Evolutionary conservation across 2,329 filamentous ascomycete species (phyloP), one percentile per base, ranked within the genome.

Genomic region (Botrytis fabae): DNA sequence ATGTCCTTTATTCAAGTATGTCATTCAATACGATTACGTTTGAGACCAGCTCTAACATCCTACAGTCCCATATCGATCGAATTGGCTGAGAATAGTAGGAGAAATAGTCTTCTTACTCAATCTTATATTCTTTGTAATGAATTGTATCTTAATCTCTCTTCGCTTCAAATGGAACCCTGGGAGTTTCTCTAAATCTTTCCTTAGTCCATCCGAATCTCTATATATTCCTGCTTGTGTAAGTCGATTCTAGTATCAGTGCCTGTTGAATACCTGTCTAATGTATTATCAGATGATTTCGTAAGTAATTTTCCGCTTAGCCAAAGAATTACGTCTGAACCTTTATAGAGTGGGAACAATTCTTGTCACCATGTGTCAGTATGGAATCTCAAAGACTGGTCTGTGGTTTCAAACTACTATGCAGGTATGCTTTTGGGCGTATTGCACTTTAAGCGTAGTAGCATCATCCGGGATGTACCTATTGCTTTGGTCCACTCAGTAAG

Each of bases 331-430:
- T 20, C 44, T 51, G 44, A 71, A 44, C 6, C 6, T 71, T n/a
- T 12, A 85, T 73, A 93, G 91, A 25, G 86, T 92, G 74, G 93
- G 91, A 35, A 93, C 93, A 59, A 89, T 95, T 44, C 84, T 94
- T 77, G 93, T 93, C 78, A 95, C 94, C 76, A 88, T 92, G 44
- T 92, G 90, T 60, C 90, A 96, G 79, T 96, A 94, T 80, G 93
- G 92, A 0, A 84, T 90, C 9, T 84, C 86, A n/a, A 82, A 86
- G 70, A 85, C 86, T 7, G 91, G 89, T 0, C 80, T 83, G 6
- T 96, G 91, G 90, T 85, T 93, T 12, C 81, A 86, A 44, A 80
- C 79, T 32, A 82, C 82, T 4, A 91, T 94, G 84, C 85, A 89
- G 65, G 84, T 91, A 35, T 78, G 94, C 63, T 96, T 92, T 81